phyloP scores from a whole-genome alignment of 257 asterid genomes.

The Capsicum chinense region DNA sequence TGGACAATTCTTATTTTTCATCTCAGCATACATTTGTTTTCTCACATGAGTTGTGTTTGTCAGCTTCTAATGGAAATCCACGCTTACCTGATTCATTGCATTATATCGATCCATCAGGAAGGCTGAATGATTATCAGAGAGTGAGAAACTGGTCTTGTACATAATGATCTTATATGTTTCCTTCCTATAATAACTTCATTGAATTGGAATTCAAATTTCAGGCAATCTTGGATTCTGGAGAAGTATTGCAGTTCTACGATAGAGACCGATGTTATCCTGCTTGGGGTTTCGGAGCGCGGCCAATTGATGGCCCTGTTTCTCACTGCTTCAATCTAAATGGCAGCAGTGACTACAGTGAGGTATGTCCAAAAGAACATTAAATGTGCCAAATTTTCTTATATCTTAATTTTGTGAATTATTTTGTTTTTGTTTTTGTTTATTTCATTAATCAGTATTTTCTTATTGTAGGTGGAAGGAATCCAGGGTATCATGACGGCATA shows the following conservation, averaged over 20 bases:
- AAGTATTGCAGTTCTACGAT: slow-evolving; percentile 87
- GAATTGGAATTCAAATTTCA: slow-evolving; percentile 41
- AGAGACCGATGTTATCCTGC: slow-evolving; percentile 87
- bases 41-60: slow-evolving; percentile 30
- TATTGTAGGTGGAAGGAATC: slow-evolving; percentile 86
- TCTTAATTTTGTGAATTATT: slow-evolving; percentile 13
- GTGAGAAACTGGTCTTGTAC: slow-evolving; percentile 56
- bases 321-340: slow-evolving; percentile 98
- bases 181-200: not conserved
- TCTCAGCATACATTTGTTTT: slow-evolving; percentile 13
- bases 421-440: slow-evolving; percentile 31
- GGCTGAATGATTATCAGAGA: slow-evolving; percentile 91
- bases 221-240: slow-evolving; percentile 92
- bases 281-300: slow-evolving; percentile 99
- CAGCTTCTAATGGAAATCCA: slow-evolving; percentile 99
- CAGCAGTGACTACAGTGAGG: slow-evolving; percentile 88
- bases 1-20: not conserved
- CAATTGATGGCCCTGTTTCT: slow-evolving; percentile 97
- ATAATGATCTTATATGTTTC: slow-evolving; percentile 23
- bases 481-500: slow-evolving; percentile 87
- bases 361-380: slow-evolving; percentile 29
- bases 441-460: slow-evolving; percentile 25
- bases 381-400: not conserved
- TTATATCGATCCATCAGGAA: slow-evolving; percentile 89
- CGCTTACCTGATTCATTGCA: slow-evolving; percentile 96